Evolutionary conservation across 2,329 filamentous ascomycete species (phyloP).

Genomic region (Colletotrichum destructivum): DNA sequence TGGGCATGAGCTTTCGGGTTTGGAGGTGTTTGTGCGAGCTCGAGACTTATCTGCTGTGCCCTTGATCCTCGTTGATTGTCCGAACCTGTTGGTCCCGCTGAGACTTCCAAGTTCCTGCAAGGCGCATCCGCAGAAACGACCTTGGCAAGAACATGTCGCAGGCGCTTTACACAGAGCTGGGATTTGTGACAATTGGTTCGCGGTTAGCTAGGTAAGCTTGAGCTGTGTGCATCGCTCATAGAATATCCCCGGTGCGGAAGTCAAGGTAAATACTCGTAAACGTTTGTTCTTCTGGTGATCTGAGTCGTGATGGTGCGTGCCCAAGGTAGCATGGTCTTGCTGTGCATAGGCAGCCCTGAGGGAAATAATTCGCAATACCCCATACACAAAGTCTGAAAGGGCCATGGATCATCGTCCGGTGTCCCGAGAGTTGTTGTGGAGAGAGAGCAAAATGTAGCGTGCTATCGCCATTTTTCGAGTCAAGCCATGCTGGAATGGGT

Average conservation of each 20-base stretch:
- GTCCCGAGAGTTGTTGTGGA: conserved; percentile 30
- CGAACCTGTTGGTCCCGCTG: conserved; percentile 18
- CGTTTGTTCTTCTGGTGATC: neutral
- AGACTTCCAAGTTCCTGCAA: conserved; percentile 1
- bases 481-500: conserved; percentile 37
- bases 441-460: conserved; percentile 24
- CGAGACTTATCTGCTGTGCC: conserved; percentile 20
- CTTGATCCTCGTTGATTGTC: conserved; percentile 35
- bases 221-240: neutral
- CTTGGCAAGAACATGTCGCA: neutral
- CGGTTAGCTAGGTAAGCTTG: neutral
- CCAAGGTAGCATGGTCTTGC: conserved; percentile 6
- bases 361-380: conserved; percentile 32
- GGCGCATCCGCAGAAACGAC: conserved; percentile 20
- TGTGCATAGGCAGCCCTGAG: conserved; percentile 12
- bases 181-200: neutral
- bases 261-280: neutral
- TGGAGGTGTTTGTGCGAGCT: conserved; percentile 25
- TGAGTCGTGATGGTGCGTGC: neutral
- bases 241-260: conserved; percentile 8
- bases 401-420: conserved; percentile 41
- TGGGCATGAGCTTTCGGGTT: conserved; percentile 16
- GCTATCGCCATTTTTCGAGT: conserved; percentile 40
- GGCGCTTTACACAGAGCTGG: neutral
- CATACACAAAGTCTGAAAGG: conserved; percentile 30